Evolutionary conservation across 371 early-diverging fungal genomes (phyloP), one percentile per base, ranked within the genome.

Genomic region (Phascolomyces articulosus): DNA sequence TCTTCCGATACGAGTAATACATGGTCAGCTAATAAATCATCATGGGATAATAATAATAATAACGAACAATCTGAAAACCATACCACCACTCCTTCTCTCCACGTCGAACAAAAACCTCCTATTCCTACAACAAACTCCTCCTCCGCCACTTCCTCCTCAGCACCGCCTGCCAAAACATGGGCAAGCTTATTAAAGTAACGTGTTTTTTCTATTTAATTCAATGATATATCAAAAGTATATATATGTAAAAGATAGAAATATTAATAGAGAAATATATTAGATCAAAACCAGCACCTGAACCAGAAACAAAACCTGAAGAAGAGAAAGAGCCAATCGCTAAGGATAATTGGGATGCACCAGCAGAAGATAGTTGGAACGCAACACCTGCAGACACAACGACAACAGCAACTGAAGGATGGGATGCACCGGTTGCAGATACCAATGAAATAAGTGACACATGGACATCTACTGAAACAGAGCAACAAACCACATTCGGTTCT

Each of bases 141-240:
- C 20, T 27, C 47, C 40, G 23, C 40, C 38, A 41, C 54, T 41
- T n/a, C 64, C 60, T 49, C 60, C 24, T 38, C 55, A 28, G 55
- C 49, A 41, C 65, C 86, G 11, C 34, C 34, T 0, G 34, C 34
- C 66, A 85, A 83, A 68, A 90, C 92, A 38, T 93, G 93, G 93
- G 93, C 93, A 62, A 90, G 90, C 68, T 80, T 91, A 58, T 84
- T 91, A 59, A 91, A 89, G 91, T 91, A 76, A n/a, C n/a, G n/a
- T n/a, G n/a, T n/a, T n/a, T n/a, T n/a, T n/a, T n/a, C n/a, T n/a
- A n/a, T n/a, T n/a, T n/a, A n/a, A n/a, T n/a, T n/a, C n/a, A n/a
- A n/a, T n/a, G n/a, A n/a, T n/a, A n/a, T n/a, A n/a, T n/a, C n/a
- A n/a, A n/a, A n/a, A n/a, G n/a, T n/a, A n/a, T n/a, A n/a, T n/a